Evolutionary conservation across 1,139 yeast genomes (phyloP), one percentile per base, ranked within the genome.

Genomic region (Sugiyamaella xylanicola): DNA sequence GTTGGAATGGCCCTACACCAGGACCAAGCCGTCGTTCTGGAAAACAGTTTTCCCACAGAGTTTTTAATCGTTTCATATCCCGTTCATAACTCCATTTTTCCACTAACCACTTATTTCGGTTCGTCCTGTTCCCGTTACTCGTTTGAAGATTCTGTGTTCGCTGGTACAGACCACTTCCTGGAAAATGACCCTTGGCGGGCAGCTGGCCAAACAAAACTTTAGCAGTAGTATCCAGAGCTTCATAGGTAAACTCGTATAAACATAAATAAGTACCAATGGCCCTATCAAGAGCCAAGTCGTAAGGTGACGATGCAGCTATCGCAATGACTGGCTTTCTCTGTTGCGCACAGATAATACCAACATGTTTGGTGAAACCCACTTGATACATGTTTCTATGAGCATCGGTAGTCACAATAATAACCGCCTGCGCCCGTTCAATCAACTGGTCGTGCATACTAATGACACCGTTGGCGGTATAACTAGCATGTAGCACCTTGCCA

Each of bases 401-500:
- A 63, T 84, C 87, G 2, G 86, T 81, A 4, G 87, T 82, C 43
- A 84, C 72, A 4, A 84, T 78, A 44, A 84, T 79, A 8, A 84
- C 83, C 2, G 81, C 80, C 56, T 81, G 80, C 8, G 85, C 76
- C 49, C 77, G 74, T 55, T 81, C 83, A 44, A 84, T 80, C 53
- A 83, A 72, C 35, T 77, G 72, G 63, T 84, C 88, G 63, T 84
- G 87, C 50, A 82, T 69, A 11, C 78, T 73, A 13, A 85, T 81
- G 40, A 84, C 72, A 0, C 88, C 88, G 62, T 84, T 83, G 17
- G 87, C 86, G 0, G 87, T 83, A 63, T 84, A 84, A 0, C 85
- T 78, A 0, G 87, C 81, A 63, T 83, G 87, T 20, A 80, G 67
- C 0, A 83, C 83, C 60, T 79, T 80, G 59, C 78, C 83, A 22